Evolutionary conservation across 169 alveolate species (phyloP).

Genomic region (Condylostoma magnum): DNA sequence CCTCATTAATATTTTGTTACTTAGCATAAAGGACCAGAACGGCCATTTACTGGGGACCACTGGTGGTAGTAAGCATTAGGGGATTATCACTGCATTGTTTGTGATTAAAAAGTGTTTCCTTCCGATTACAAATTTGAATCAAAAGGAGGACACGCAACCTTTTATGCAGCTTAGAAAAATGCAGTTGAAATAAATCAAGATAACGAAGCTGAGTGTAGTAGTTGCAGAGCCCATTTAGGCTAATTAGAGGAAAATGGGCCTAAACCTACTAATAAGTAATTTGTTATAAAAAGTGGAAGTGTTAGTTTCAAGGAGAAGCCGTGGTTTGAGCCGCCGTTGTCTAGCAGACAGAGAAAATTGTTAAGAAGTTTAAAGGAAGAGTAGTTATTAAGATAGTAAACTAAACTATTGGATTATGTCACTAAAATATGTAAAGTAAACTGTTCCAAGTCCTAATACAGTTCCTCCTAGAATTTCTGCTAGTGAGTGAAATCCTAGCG

Average conservation of each 20-base stretch:
- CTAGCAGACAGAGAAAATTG: too few species aligned
- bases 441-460: too few species aligned
- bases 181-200: background rate
- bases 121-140: slow-evolving; percentile 34
- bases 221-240: slow-evolving; percentile 16
- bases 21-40: slow-evolving; percentile 45
- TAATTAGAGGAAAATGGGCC: slow-evolving; percentile 2
- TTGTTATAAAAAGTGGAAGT: background rate
- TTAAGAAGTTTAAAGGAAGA: too few species aligned
- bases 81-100: slow-evolving; percentile 42
- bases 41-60: slow-evolving; percentile 53
- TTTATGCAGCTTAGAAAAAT: background rate
- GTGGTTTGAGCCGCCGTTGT: background rate
- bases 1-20: slow-evolving; percentile 52
- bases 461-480: too few species aligned
- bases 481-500: too few species aligned
- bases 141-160: background rate
- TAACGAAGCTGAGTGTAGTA: background rate
- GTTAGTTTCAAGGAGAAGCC: background rate
- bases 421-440: too few species aligned
- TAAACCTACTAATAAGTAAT: background rate
- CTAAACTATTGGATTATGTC: too few species aligned
- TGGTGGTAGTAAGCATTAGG: slow-evolving; percentile 54
- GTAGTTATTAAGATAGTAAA: too few species aligned
- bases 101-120: slow-evolving; percentile 36